Evolutionary conservation across 1,284 basidiomycete genomes (phyloP), one percentile per base, ranked within the genome.

Genomic region (Kalmanozyma brasiliensis): DNA sequence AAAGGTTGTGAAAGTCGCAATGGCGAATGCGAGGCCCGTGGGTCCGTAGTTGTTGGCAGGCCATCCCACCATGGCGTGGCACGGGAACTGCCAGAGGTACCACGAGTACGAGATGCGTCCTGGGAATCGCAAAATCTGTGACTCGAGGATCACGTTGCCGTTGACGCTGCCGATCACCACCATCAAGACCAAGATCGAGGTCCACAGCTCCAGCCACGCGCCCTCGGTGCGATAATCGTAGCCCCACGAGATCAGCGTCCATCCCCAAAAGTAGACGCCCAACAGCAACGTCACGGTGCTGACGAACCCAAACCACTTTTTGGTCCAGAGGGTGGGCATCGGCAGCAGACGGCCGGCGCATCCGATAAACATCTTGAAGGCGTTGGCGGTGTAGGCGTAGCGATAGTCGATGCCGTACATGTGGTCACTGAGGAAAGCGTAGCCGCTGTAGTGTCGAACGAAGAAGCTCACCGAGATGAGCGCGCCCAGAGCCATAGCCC

Each of bases 81-180:
- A 56, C 13, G 63, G 63, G 57, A 66, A 60, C 19, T 66, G 57
- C 63, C 63, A 66, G 32, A 66, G 44, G 16, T 66, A 66, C 52
- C 53, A 56, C 14, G 57, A 59, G 35, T 66, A 66, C 33, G 63
- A 66, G 52, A 60, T 60, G 14, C 57, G 42, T 8, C 63, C 63
- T 10, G 49, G 48, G 52, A 60, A 66, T 8, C 63, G 51, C 52
- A 66, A 55, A 11, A 56, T 26, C 40, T 60, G 35, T 14, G 40
- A 44, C n/a, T 66, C 63, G 23, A 66, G 52, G 40, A 66, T 66
- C 2, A 52, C 52, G 48, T 66, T 66, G 26, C 63, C 63, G 34
- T 60, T 45, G 48, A 66, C 55, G 47, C 52, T 57, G 32, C 56
- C 56, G 13, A 56, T 42, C 7, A 66, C 32, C 19, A 56, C 41